Base-by-base conservation (phyloP, 2,329 filamentous ascomycete genomes). In the Clonostachys chloroleuca region DNA sequence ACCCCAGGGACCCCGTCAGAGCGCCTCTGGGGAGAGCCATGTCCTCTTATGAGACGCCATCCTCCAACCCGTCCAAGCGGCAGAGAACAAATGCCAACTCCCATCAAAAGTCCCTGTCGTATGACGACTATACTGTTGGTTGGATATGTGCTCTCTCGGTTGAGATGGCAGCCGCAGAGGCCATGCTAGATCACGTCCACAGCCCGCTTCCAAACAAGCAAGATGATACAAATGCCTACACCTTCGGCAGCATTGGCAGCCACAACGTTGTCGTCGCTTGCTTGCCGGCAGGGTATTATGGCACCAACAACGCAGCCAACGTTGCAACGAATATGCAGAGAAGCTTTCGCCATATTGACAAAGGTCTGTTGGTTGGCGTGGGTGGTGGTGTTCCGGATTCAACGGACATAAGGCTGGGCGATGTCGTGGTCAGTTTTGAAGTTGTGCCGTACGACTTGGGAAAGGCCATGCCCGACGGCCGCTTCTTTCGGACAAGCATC, bases 221-320 rank as follows among this genome's bases (percentile, higher is more conserved):
- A 8, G 40, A 18, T 5, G 60, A 65, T 14, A 43, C 43, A 0
- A 64, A 65, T 34, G 43, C 45, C 0, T 65, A 65, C 33, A 55
- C 51, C 0, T 60, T 54, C 45, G 60, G 58, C 2, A 51, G 52
- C 1, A 49, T 64, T 2, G 52, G 56, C 1, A 12, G 45, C 0
- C 59, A 64, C 34, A 59, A 62, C 3, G 36, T 64, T 0, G 57
- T 61, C 2, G 60, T 63, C 1, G 52, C 54, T 1, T 60, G 58
- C 8, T 8, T 62, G 2, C 3, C 57, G 51, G 3, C 49, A 61
- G 2, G 57, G 58, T 1, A 40, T 0, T 53, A 51, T 8, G 58
- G 59, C 1, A 54, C 36, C 0, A 43, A 24, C 1, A 50, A 52
- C 0, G 54, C 59, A 2, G 47, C 54, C 0, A 53, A 30, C 4